Evolutionary conservation across 768 basidiomycete species (phyloP).

Genomic region (Lentinula edodes): DNA sequence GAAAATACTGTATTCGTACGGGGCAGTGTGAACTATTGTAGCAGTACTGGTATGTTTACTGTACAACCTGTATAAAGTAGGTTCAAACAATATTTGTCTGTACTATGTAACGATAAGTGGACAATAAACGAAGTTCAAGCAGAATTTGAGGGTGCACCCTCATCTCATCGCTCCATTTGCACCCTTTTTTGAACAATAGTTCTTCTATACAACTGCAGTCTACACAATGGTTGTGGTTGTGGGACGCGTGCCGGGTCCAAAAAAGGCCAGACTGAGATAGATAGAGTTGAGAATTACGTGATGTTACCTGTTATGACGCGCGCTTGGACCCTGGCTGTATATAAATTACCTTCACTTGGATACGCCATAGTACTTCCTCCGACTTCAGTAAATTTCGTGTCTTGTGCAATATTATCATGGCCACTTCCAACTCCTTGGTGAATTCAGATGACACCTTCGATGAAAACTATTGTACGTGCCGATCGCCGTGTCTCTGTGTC

Average conservation of each 20-base stretch:
- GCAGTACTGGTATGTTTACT: not conserved
- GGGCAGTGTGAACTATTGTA: not conserved
- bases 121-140: too few species aligned
- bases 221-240: not conserved
- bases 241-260: not conserved
- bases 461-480: not conserved
- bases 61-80: not conserved
- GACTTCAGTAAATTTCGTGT: not conserved
- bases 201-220: not conserved
- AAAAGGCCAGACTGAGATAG: not conserved
- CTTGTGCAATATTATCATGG: not conserved
- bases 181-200: not conserved
- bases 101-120: too few species aligned
- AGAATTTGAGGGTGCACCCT: too few species aligned
- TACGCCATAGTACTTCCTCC: not conserved
- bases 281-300: not conserved
- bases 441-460: not conserved
- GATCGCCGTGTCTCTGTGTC: not conserved
- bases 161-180: too few species aligned
- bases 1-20: not conserved
- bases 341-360: not conserved
- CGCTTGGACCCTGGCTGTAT: not conserved
- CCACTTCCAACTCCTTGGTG: not conserved
- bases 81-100: not conserved
- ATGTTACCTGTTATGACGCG: not conserved